These are phyloP conservation scores for Neurospora cerealis DNA, from an alignment of 495 filamentous ascomycete genomes.

Conservation along the genomic window DNA sequence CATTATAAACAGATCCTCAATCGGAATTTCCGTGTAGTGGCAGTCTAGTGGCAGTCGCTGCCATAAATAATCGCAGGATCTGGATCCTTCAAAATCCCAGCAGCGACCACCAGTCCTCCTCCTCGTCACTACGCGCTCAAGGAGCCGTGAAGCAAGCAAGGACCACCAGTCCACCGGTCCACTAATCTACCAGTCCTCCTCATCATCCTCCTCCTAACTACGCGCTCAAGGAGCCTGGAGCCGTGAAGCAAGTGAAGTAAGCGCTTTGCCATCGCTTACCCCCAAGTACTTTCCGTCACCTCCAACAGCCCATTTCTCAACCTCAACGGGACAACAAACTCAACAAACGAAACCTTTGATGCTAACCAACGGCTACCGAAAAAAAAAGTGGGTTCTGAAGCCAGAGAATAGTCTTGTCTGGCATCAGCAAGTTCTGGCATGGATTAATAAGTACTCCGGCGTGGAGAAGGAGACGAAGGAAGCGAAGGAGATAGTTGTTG, in stretches of 20 bases:
- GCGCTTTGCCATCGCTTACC: not conserved
- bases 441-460: slow-evolving; percentile 78
- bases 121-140: not conserved
- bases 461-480: slow-evolving; percentile 18
- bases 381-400: slow-evolving; percentile 72
- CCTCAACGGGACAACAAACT: not conserved
- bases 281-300: not conserved
- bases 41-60: not conserved
- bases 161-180: no score
- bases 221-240: not conserved
- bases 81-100: not conserved
- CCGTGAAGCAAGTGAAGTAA: not conserved
- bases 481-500: not conserved
- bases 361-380: not conserved
- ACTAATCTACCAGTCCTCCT: not conserved
- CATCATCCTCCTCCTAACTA: not conserved
- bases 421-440: slow-evolving; percentile 81
- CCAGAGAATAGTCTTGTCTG: slow-evolving; percentile 85
- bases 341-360: not conserved
- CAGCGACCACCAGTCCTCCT: not conserved
- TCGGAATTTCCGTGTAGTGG: not conserved
- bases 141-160: not conserved
- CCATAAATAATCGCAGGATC: not conserved
- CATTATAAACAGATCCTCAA: not conserved
- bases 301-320: not conserved